phyloP scores from a whole-genome alignment of 192 early-diverging fungal genomes.

The Glomus cerebriforme region DNA sequence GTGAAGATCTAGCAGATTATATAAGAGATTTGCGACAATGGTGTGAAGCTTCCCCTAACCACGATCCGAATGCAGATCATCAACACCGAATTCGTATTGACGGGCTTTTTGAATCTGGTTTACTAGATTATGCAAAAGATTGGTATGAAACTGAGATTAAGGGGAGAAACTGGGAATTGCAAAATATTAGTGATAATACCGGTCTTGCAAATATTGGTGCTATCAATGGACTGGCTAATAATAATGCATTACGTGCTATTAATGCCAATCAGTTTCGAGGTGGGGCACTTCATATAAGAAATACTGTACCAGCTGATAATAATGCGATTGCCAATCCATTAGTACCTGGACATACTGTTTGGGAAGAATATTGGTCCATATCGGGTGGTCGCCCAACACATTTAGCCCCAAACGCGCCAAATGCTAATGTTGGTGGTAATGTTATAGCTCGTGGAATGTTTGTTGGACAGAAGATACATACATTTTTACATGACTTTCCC shows the following conservation, averaged over 20 bases:
- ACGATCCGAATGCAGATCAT: no score
- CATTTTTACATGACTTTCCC: constrained; percentile 12
- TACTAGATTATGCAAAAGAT: no score
- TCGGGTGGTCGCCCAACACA: constrained; percentile 3
- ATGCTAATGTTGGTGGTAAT: constrained; percentile 10
- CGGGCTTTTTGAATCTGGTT: no score
- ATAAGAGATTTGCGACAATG: no score
- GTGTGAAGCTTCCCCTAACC: no score
- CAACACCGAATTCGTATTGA: no score
- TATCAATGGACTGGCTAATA: constrained; percentile 3
- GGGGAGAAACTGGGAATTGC: constrained; percentile 12
- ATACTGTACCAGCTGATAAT: constrained; percentile 8
- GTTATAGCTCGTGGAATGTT: constrained; percentile 1
- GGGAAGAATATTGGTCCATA: constrained; percentile 20
- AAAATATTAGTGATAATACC: constrained; percentile 17
- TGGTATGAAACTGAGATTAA: no score
- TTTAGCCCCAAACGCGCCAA: no score
- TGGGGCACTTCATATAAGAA: neutral
- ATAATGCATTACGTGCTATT: constrained; percentile 26
- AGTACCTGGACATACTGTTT: constrained; percentile 24
- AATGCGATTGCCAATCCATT: neutral
- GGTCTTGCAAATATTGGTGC: constrained; percentile 9
- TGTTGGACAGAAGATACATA: constrained; percentile 16
- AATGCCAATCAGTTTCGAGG: constrained; percentile 23
- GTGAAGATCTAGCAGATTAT: no score